Percentiles rank a stretch among this genome's conserved stretches.
Evolutionary conservation across 164 flowering plant genomes (phyloP).

Genomic region (Kalanchoe fedtschenkoi): DNA sequence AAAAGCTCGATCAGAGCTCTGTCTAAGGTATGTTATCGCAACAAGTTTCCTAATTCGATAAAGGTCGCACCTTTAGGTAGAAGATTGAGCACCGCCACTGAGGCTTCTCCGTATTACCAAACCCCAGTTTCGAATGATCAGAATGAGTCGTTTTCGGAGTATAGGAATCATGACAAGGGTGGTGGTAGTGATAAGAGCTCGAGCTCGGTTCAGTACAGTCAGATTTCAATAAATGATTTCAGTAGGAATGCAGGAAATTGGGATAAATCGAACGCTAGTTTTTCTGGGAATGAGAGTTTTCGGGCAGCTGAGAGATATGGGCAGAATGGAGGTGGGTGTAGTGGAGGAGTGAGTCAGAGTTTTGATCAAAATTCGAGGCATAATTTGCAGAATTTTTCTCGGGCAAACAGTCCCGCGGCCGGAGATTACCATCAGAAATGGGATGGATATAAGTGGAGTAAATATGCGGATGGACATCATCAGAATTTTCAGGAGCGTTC

Average conservation of each 20-base stretch:
- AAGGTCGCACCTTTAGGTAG: neutral
- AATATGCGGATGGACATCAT: neutral
- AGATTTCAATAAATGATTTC: neutral
- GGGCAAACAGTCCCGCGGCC: neutral
- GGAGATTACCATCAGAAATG: neutral
- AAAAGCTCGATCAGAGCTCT: neutral
- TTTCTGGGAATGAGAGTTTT: neutral
- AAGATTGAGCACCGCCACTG: neutral
- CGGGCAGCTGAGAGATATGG: neutral
- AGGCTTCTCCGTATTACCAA: neutral
- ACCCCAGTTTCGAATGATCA: neutral
- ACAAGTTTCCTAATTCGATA: neutral
- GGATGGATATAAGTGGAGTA: slow-evolving; percentile 6
- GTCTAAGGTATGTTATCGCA: neutral
- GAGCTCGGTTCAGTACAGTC: neutral
- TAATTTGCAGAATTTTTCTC: neutral
- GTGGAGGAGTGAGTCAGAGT: neutral
- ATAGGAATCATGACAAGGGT: neutral
- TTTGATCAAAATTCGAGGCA: neutral
- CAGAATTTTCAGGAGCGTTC: neutral
- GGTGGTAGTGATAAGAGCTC: neutral
- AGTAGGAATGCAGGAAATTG: neutral
- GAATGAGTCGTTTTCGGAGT: neutral
- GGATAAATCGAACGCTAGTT: neutral
- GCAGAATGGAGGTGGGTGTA: too few relatives aligned